Base-by-base conservation (phyloP, 2,329 filamentous ascomycete genomes). In the Alternaria dauci region DNA sequence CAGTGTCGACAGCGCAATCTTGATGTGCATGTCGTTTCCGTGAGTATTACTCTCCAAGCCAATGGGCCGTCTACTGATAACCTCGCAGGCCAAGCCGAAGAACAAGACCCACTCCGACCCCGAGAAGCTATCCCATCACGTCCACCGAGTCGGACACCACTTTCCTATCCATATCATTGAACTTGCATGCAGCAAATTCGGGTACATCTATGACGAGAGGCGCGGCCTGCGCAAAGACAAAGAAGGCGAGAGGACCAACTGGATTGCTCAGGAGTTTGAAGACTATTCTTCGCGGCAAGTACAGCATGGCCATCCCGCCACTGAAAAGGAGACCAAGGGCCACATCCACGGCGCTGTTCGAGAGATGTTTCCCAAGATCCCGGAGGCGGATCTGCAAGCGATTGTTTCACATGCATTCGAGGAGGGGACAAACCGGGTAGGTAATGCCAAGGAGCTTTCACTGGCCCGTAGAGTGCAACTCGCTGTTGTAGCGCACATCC, bases 291-390 rank as follows among this genome's bases (percentile, higher is more conserved):
- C 69, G 32, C 62, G 73, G 36, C 68, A 75, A 54, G 63, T 54
- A 8, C 66, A 71, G 5, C 68, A 71, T 26, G 70, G 69, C 30
- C 64, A 59, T 59, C 74, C 69, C 25, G 74, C 55, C 1, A 76
- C 62, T 26, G 74, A 65, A 42, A 70, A 80, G 32, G 83, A 81
- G 14, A 82, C 85, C 50, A 85, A 86, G 60, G 82, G 84, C n/a
- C 83, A 87, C 69, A 85, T 88, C 51, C 80, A 83, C 60, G 83
- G 84, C 54, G 85, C 86, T 11, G 84, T 90, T 51, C 84, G 81
- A 62, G 87, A 89, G 69, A 78, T 89, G 28, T 89, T 89, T 66
- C 87, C 87, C 4, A 87, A 85, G 61, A 88, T 89, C 26, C 87
- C 87, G 2, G 82, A 86, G 52, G 79, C 81, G 55, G 86, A 88